A percentile compares a stretch with the other conserved stretches of the same genome.
Conservation (phyloP, 163 green algal genomes). For the Trebouxiophyceae sp. region DNA sequence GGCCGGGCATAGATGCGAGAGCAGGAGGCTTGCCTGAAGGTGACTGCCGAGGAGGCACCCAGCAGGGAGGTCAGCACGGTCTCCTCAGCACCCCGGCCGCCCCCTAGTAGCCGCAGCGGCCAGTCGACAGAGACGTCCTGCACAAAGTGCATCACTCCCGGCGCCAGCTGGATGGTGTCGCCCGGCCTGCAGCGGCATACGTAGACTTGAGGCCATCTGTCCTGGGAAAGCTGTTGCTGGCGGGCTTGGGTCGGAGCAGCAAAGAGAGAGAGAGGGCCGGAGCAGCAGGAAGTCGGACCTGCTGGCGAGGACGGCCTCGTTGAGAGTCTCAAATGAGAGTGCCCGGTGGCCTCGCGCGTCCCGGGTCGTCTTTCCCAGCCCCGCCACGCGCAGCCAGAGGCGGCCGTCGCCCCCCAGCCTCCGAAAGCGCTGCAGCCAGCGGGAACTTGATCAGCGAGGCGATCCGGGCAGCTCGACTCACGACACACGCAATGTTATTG, state of each 20-base stretch:
- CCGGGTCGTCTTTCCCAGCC: not conserved
- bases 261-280: too few species aligned
- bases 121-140: conserved; percentile 15
- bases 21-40: conserved; percentile 6
- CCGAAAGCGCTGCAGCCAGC: conserved; percentile 24
- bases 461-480: too few species aligned
- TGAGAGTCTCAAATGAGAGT: not conserved
- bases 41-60: conserved; percentile 3
- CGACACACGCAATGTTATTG: too few species aligned
- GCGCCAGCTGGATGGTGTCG: conserved; percentile 27
- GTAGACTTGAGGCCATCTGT: too few species aligned
- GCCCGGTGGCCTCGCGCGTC: not conserved
- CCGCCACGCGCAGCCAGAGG: conserved; percentile 17
- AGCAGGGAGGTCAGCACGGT: conserved; percentile 1
- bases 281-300: not conserved
- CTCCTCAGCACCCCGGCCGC: conserved; percentile 7
- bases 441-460: too few species aligned
- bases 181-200: conserved; percentile 22
- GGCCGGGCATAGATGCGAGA: too few species aligned
- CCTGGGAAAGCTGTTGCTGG: too few species aligned
- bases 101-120: conserved; percentile 24
- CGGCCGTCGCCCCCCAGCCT: conserved; percentile 13
- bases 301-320: not conserved
- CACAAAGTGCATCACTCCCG: conserved; percentile 15
- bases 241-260: too few species aligned